These are phyloP conservation scores for Turritis glabra DNA, from an alignment of 345 rosid genomes.

Conservation along the genomic window DNA sequence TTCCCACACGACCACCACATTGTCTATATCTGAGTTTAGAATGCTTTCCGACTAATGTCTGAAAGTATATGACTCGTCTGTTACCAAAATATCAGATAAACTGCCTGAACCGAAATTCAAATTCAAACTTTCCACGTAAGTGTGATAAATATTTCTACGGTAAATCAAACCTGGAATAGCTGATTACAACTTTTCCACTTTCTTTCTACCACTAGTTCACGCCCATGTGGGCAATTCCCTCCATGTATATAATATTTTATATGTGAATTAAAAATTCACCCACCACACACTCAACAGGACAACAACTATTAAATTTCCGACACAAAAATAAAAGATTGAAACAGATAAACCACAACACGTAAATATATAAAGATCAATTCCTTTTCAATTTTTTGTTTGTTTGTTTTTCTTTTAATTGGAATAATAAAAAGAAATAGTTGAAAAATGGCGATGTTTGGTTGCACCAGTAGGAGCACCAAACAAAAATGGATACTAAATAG, in stretches of 20 bases:
- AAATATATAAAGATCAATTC: neutral
- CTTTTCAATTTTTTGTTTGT: neutral
- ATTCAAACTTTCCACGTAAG: too few species aligned
- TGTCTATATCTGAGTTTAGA: too few species aligned
- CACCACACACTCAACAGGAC: constrained; percentile 14
- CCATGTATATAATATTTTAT: neutral
- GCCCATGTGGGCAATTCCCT: too few species aligned
- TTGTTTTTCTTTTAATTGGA: neutral
- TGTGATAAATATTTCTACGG: too few species aligned
- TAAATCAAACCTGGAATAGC: too few species aligned
- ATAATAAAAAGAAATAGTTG: neutral
- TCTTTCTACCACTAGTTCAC: too few species aligned
- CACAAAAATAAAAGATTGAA: constrained; percentile 10
- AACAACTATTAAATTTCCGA: constrained; percentile 7
- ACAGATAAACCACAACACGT: constrained; percentile 15
- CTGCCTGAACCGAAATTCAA: too few species aligned
- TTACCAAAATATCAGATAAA: too few species aligned
- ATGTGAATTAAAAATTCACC: constrained; percentile 18
- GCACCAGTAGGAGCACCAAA: constrained; percentile 40
- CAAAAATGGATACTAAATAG: constrained; percentile 37
- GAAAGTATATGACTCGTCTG: too few species aligned
- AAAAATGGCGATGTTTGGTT: constrained; percentile 38
- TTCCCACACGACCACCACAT: too few species aligned
- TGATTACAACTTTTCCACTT: too few species aligned
- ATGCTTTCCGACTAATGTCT: too few species aligned